phyloP scores from a whole-genome alignment of 2,329 filamentous ascomycete species.

The Fusarium sp. region DNA sequence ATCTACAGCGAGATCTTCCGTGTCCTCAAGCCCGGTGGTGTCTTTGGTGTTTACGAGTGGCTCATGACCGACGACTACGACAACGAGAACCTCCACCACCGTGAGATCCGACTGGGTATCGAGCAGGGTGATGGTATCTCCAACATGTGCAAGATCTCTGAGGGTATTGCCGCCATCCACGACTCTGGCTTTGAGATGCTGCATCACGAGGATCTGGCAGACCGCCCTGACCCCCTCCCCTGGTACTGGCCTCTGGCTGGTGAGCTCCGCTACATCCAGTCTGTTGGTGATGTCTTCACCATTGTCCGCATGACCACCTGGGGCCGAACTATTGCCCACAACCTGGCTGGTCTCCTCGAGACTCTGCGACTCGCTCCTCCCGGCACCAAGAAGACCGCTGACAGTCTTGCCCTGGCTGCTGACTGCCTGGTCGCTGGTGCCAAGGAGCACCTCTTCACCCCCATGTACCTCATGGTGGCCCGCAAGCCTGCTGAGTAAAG shows the following conservation, averaged over 20 bases:
- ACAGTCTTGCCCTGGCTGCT: slow-evolving; percentile 81
- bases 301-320: slow-evolving; percentile 88
- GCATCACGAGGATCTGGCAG: slow-evolving; percentile 85
- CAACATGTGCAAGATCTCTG: slow-evolving; percentile 91
- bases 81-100: slow-evolving; percentile 84
- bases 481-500: slow-evolving; percentile 70
- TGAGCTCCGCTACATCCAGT: slow-evolving; percentile 81
- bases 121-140: slow-evolving; percentile 96
- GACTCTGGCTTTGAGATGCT: slow-evolving; percentile 85
- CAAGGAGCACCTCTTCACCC: slow-evolving; percentile 91
- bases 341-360: slow-evolving; percentile 79
- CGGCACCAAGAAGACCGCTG: slow-evolving; percentile 93
- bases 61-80: slow-evolving; percentile 97
- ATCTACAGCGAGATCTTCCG: slow-evolving; percentile 96
- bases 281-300: slow-evolving; percentile 79
- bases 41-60: slow-evolving; percentile 99
- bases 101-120: slow-evolving; percentile 90
- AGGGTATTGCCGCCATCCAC: slow-evolving; percentile 83
- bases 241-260: slow-evolving; percentile 96
- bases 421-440: slow-evolving; percentile 89
- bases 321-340: slow-evolving; percentile 78
- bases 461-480: slow-evolving; percentile 97
- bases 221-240: slow-evolving; percentile 75
- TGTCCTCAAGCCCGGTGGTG: slow-evolving; percentile 92
- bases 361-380: slow-evolving; percentile 74